Evolutionary conservation across 2,329 filamentous ascomycete genomes (phyloP).

Genomic region (Xylogone sp.): DNA sequence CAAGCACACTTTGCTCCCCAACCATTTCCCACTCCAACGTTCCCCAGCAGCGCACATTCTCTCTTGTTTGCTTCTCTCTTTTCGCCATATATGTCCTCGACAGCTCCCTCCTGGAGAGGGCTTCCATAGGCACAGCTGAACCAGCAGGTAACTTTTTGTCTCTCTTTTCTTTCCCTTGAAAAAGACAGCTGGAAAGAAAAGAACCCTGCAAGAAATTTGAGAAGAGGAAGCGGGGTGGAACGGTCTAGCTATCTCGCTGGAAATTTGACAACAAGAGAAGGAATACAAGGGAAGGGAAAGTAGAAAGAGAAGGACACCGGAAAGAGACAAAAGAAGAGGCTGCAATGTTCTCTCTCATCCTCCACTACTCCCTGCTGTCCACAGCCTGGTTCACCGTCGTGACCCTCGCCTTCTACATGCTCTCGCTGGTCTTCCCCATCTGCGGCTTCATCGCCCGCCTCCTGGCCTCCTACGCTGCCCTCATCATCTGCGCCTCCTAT

Average conservation of each 20-base stretch:
- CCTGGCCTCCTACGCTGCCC: constrained; percentile 60
- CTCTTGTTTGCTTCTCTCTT: too few relatives aligned
- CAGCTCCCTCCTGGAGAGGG: constrained; percentile 26
- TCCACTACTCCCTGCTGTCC: constrained; percentile 39
- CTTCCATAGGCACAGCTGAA: neutral
- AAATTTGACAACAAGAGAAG: neutral
- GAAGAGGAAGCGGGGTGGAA: too few relatives aligned
- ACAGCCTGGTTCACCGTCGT: constrained; percentile 48
- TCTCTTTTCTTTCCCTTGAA: neutral
- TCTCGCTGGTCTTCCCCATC: constrained; percentile 54
- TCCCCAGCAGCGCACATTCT: constrained; percentile 1
- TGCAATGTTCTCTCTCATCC: constrained; percentile 22
- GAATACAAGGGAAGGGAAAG: neutral
- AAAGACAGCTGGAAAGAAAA: neutral
- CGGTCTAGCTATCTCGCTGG: too few relatives aligned
- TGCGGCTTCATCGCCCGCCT: constrained; percentile 67
- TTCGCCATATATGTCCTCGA: constrained; percentile 21
- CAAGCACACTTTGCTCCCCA: neutral
- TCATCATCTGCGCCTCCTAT: constrained; percentile 62
- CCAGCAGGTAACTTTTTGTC: neutral
- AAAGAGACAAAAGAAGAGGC: neutral
- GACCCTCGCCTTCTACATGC: constrained; percentile 55
- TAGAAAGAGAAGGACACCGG: neutral
- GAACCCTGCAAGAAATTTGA: too few relatives aligned
- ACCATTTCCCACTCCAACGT: neutral